Percentiles rank a stretch among this genome's conserved stretches.
These are phyloP conservation scores for Penicillium odoratum DNA, from an alignment of 495 filamentous ascomycete genomes.

Conservation along the genomic window DNA sequence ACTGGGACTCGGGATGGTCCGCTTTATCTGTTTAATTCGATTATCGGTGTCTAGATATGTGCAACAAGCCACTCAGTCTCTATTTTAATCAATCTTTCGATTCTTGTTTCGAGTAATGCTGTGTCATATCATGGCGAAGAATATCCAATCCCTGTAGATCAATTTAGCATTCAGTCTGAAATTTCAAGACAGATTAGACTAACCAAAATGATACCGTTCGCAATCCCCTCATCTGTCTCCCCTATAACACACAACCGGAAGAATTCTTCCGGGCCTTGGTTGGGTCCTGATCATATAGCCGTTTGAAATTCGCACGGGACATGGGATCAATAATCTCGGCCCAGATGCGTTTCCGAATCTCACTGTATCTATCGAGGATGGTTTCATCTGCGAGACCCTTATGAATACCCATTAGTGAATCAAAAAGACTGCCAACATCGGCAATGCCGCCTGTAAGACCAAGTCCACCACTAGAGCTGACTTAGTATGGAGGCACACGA, in stretches of 20 bases:
- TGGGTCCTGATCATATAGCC: constrained; percentile 36
- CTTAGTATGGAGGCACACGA: neutral
- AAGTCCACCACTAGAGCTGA: constrained; percentile 46
- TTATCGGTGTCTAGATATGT: neutral
- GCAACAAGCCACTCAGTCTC: neutral
- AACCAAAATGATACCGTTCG: constrained; percentile 28
- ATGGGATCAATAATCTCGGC: constrained; percentile 56
- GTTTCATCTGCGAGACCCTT: constrained; percentile 52
- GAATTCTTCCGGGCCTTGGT: constrained; percentile 36
- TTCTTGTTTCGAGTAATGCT: constrained; percentile 23
- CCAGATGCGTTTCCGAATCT: constrained; percentile 57
- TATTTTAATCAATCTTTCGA: neutral
- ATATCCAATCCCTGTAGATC: constrained; percentile 26
- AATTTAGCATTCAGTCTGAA: neutral
- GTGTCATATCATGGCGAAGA: constrained; percentile 33
- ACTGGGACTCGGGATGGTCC: constrained; percentile 83
- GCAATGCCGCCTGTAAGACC: constrained; percentile 63
- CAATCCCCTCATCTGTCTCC: constrained; percentile 26
- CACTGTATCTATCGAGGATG: constrained; percentile 59
- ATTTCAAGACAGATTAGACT: neutral
- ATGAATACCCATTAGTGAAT: constrained; percentile 57
- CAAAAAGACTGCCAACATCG: constrained; percentile 58
- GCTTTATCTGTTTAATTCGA: neutral
- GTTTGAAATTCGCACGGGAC: constrained; percentile 51
- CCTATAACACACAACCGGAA: constrained; percentile 30